phyloP scores from a whole-genome alignment of 371 early-diverging fungal species.

The Synchytrium microbalum region DNA sequence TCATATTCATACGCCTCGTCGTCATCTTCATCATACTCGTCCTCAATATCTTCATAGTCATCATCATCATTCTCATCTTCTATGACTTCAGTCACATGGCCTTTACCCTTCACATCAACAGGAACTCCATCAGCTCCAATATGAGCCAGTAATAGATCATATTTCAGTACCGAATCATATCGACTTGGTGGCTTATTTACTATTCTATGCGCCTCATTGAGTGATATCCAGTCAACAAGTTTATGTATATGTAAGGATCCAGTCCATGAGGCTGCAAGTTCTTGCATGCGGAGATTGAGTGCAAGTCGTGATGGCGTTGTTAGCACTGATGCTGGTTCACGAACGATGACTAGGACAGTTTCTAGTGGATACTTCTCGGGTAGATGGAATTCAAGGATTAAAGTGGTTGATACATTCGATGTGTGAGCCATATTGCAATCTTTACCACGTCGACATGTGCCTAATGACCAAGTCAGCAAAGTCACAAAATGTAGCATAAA shows the following conservation, averaged over 20 bases:
- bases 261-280: background rate
- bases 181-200: background rate
- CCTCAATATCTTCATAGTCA: background rate
- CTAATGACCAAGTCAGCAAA: too few relatives aligned
- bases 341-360: background rate
- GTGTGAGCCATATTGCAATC: too few relatives aligned
- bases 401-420: background rate
- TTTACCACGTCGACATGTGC: too few relatives aligned
- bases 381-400: background rate
- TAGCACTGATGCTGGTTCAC: background rate
- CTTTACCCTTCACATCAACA: background rate
- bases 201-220: background rate
- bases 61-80: background rate
- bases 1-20: too few relatives aligned
- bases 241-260: background rate
- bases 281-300: background rate
- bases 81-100: background rate
- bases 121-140: background rate
- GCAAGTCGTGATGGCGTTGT: background rate
- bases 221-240: background rate
- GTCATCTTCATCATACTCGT: slow-evolving; percentile 2
- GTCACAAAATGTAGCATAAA: too few relatives aligned
- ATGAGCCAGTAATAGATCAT: background rate
- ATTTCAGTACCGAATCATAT: background rate
- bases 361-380: background rate